Base-by-base conservation (phyloP, 2,329 filamentous ascomycete genomes). In the Colletotrichum limetticola region DNA sequence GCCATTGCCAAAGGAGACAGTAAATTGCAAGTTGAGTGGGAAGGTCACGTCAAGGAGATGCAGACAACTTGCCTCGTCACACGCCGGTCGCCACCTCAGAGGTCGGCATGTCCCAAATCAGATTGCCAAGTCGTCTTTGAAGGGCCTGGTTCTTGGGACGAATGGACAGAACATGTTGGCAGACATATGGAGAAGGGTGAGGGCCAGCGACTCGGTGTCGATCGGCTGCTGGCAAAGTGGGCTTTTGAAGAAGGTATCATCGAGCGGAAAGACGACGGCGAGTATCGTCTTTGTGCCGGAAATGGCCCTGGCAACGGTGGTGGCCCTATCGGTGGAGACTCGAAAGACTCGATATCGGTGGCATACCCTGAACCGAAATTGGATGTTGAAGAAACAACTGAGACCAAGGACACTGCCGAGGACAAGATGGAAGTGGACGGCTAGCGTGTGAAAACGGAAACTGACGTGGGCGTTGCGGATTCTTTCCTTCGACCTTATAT, bases 151-250 rank as follows among this genome's bases (percentile, higher is more conserved):
- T 93, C 92, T 9, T 98, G 96, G 96, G 94, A 98, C 70, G 91
- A 95, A 76, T 94, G 95, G 84, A 97, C 97, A 72, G 96, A 98
- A 80, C 96, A 98, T 80, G 92, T 98, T 1, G 95, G 95, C 1
- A 88, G 93, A 59, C 96, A 98, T 80, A 93, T 97, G 86, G 95
- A 98, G 82, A 92, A 92, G 75, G 89, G 90, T 7, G 90, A 92
- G 74, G 90, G 88, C 4, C 83, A 84, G 28, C 81, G 84, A 28
- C 83, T 92, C 22, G 89, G 87, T 1, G 89, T 92, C 5, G 91
- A 92, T 75, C 80, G 82, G 1, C 80, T 91, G 52, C 80, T 93
- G 56, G 87, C 89, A 0, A 84, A 88, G 70, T 93, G 91, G 90
- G 90, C 91, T 5, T 81, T 92, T 24, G 88, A 90, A 1, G 90